Evolutionary conservation across 805 yeast genomes (phyloP), one percentile per base, ranked within the genome.

Genomic region (Zygosaccharomyces bailii): DNA sequence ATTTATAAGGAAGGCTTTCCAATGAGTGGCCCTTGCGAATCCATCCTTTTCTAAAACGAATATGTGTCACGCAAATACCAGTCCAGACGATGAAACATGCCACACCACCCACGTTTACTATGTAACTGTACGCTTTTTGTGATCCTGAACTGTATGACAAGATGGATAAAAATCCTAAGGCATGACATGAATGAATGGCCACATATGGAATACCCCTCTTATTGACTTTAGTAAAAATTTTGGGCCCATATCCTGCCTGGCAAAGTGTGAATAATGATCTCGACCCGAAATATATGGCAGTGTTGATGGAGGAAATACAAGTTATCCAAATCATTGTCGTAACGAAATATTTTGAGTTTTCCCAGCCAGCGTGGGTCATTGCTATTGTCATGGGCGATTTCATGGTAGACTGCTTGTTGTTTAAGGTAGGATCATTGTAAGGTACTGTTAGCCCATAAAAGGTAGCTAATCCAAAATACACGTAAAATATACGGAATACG

Each of bases 51-150:
- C 87, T 71, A 58, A 82, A 80, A 34, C 85, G 65, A 13, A 80
- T 46, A 50, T 82, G 86, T 29, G 75, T 71, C 39, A 73, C 67
- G 16, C 80, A 72, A 19, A 81, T 76, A 9, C 73, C 65, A 5
- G 80, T 82, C 88, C 87, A 82, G 2, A 80, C 86, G 39, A 82
- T 70, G 46, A 82, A 82, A 2, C 80, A 79, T 1, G 84, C 78
- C 17, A 82, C 84, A 47, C 87, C 86, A 2, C 83, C 72, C 34
- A 82, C 63, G 54, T 77, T 79, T 37, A 79, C 80, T 53, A 80
- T 79, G 57, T 81, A 82, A 25, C 53, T 58, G 63, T 79, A 82
- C 2, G 86, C 86, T 30, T 29, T 29, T 10, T 24, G 17, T 1
- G 46, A 43, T 5, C 39, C 46, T 16, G 42, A 32, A 6, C 36